Conservation (phyloP, 129 eudicot species). For the Heracleum sosnowskyi region DNA sequence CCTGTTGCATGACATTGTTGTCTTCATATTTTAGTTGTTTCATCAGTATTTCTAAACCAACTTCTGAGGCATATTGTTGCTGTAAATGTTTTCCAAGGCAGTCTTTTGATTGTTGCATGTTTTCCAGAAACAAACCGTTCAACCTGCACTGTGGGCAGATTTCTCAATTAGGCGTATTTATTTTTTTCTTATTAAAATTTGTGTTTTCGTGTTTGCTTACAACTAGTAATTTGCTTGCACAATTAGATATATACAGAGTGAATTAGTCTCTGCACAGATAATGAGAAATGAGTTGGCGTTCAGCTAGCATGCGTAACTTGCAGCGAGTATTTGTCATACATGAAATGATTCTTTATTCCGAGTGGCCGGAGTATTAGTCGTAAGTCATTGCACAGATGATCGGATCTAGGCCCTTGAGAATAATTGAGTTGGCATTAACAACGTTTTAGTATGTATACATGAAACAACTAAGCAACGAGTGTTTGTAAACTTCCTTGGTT, state of each 20-base stretch:
- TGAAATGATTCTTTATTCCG: too few relatives aligned
- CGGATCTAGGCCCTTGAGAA: neutral
- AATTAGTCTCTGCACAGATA: neutral
- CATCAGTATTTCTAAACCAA: neutral
- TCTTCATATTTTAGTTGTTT: constrained; percentile 48
- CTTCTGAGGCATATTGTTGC: neutral
- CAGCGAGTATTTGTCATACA: neutral
- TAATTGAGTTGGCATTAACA: neutral
- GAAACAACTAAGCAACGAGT: neutral
- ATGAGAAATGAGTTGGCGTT: neutral
- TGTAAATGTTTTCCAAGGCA: constrained; percentile 2
- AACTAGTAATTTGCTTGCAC: neutral
- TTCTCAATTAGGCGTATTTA: neutral
- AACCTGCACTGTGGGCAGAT: neutral
- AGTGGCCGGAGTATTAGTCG: neutral
- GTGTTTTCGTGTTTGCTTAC: too few relatives aligned
- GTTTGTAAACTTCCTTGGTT: neutral
- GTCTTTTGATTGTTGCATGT: constrained; percentile 5
- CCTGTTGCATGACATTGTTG: constrained; percentile 88
- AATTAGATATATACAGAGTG: too few relatives aligned
- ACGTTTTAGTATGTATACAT: neutral
- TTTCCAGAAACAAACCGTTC: neutral
- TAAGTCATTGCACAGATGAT: neutral
- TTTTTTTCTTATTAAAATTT: too few relatives aligned
- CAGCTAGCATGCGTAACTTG: neutral